Conservation (phyloP, 1,139 yeast genomes). For the Saccharomyces hybrid region DNA sequence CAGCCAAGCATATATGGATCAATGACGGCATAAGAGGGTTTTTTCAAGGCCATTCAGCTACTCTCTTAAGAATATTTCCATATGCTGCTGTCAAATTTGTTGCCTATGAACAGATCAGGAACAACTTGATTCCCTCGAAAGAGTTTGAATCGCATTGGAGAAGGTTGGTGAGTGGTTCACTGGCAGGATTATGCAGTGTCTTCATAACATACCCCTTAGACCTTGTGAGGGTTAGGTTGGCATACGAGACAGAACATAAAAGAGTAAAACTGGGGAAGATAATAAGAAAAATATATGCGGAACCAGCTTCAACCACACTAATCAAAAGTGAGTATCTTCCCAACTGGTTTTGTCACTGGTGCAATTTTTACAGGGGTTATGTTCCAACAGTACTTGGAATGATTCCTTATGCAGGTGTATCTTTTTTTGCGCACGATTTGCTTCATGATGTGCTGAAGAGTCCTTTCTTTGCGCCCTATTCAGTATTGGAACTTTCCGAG, state of each 20-base stretch:
- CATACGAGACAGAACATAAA: constrained; percentile 64
- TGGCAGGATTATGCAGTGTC: constrained; percentile 85
- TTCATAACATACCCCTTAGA: constrained; percentile 90
- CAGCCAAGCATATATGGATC: constrained; percentile 57
- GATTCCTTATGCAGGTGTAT: constrained; percentile 97
- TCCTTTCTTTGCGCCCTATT: constrained; percentile 43
- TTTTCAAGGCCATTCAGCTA: constrained; percentile 93
- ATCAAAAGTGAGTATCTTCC: constrained; percentile 29
- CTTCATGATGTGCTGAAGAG: constrained; percentile 79
- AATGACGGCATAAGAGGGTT: constrained; percentile 77
- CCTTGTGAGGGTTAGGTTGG: constrained; percentile 80
- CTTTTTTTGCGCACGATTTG: constrained; percentile 87
- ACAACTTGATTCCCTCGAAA: constrained; percentile 66
- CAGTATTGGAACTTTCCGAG: constrained; percentile 38
- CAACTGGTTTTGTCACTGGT: constrained; percentile 32
- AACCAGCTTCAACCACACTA: constrained; percentile 42
- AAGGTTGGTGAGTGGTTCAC: constrained; percentile 80
- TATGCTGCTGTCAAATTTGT: constrained; percentile 96
- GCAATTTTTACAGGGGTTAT: constrained; percentile 90
- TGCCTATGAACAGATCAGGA: constrained; percentile 90
- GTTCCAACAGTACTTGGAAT: constrained; percentile 90
- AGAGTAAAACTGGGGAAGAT: constrained; percentile 52
- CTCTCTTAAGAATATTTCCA: constrained; percentile 84
- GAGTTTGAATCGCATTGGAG: constrained; percentile 71
- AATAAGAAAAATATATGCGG: constrained; percentile 50